Conservation (phyloP, 257 asterid species). For the Petunia secreta region DNA sequence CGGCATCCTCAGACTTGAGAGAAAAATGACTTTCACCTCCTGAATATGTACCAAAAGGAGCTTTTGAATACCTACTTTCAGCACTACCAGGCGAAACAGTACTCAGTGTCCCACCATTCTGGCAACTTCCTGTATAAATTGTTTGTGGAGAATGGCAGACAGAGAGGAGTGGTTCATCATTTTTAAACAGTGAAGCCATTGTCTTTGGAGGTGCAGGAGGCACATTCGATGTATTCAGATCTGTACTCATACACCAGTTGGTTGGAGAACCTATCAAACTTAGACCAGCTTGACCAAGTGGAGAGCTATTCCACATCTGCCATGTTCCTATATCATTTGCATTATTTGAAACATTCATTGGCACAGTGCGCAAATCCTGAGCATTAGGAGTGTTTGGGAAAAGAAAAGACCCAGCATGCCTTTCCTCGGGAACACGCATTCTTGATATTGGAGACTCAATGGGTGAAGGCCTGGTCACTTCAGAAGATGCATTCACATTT, state of each 20-base stretch:
- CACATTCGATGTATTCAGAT: slow-evolving; percentile 53
- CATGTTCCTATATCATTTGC: slow-evolving; percentile 62
- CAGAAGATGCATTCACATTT: slow-evolving; percentile 53
- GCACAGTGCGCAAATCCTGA: slow-evolving; percentile 40
- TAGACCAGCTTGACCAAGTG: slow-evolving; percentile 81
- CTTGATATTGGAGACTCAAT: slow-evolving; percentile 90
- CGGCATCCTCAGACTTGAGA: slow-evolving; percentile 61
- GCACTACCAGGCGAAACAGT: slow-evolving; percentile 51
- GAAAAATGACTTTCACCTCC: slow-evolving; percentile 53
- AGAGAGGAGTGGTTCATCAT: slow-evolving; percentile 60
- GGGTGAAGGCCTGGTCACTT: slow-evolving; percentile 76
- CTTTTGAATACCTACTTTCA: slow-evolving; percentile 65
- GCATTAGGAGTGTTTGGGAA: slow-evolving; percentile 50
- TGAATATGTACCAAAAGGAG: slow-evolving; percentile 52
- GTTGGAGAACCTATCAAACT: slow-evolving; percentile 70
- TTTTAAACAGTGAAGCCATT: slow-evolving; percentile 93
- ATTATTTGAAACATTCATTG: slow-evolving; percentile 40
- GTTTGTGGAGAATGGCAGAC: slow-evolving; percentile 57
- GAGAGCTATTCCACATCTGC: slow-evolving; percentile 96
- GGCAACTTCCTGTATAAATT: slow-evolving; percentile 58
- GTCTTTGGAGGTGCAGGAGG: slow-evolving; percentile 73
- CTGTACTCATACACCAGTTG: slow-evolving; percentile 74
- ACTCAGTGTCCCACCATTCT: slow-evolving; percentile 60
- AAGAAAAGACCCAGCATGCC: slow-evolving; percentile 48
- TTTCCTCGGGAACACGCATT: slow-evolving; percentile 71